Base-by-base conservation (phyloP, 305 asterid species). In the Solanum hybrid region DNA sequence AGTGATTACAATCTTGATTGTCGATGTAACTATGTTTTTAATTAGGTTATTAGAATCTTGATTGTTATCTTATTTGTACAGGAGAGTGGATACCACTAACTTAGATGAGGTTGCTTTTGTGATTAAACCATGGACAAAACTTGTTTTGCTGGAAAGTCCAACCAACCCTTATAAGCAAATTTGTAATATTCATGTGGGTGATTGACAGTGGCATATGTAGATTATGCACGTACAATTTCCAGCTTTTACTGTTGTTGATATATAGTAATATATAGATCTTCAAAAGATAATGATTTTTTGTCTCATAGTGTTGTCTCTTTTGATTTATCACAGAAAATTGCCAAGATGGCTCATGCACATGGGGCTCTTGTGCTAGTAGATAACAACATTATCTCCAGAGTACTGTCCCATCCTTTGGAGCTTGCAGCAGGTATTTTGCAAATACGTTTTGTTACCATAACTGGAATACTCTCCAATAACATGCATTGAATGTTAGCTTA, bases 31-130 rank as follows among this genome's bases (percentile, higher is more conserved):
- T 79, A 29, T 64, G 19, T 87, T 22, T 78, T 10, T 37, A 60
- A 36, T 77, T 71, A 6, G 51, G 42, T 77, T 66, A 88, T 80
- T 40, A 64, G 22, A 78, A 60, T 90, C 88, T 22, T 90, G 64
- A 79, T 79, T 34, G 76, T 29, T 75, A 86, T 19, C 64, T 86
- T 17, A 15, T 36, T 73, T 89, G 86, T 93, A 81, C 92, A 95
- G 98, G 94, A 94, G 98, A 42, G 94, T 97, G 66, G 96, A 97
- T 93, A 94, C 95, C 73, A 93, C 97, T 89, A 94, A 94, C 82
- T 90, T 95, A 91, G 93, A 92, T 86, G 93, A 90, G 90, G 96
- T 95, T 88, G 92, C 93, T 86, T 91, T 93, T 73, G 92, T 94
- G 27, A 91, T 95, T 88, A 90, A 91, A 31, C 93, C 94, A 29